Conservation (phyloP, 345 rosid species). For the Cochlearia excelsa region DNA sequence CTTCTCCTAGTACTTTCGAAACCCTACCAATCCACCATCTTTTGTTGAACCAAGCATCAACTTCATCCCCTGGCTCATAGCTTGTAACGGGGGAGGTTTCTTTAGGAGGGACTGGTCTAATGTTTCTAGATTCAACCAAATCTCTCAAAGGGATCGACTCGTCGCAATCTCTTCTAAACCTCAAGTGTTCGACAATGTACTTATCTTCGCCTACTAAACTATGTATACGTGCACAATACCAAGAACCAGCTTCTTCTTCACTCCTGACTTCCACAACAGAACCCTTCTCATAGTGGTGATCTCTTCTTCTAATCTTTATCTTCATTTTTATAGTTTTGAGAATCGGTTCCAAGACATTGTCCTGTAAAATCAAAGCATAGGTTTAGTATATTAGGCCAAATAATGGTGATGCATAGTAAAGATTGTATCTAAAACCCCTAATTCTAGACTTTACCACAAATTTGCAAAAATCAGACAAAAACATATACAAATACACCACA, state of each 20-base stretch:
- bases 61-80: conserved; percentile 41
- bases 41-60: conserved; percentile 59
- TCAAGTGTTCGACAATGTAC: conserved; percentile 53
- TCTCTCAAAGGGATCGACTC: conserved; percentile 46
- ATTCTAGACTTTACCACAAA: no score
- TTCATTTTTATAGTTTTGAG: conserved; percentile 31
- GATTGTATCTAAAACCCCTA: no score
- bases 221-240: conserved; percentile 48
- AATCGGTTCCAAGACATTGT: conserved; percentile 12
- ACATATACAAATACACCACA: no score
- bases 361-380: conserved; percentile 18
- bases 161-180: conserved; percentile 40
- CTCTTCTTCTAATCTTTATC: conserved; percentile 25
- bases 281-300: conserved; percentile 29
- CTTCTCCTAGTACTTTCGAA: conserved; percentile 33
- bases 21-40: conserved; percentile 66
- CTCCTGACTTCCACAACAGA: conserved; percentile 47
- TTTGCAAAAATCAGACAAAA: no score
- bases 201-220: conserved; percentile 35
- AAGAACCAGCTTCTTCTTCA: conserved; percentile 63
- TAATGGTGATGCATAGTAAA: no score
- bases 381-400: no score
- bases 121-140: conserved; percentile 27
- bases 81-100: conserved; percentile 15
- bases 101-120: conserved; percentile 65